Base-by-base conservation (phyloP, 805 yeast genomes). In the Ogataea salicorniae region DNA sequence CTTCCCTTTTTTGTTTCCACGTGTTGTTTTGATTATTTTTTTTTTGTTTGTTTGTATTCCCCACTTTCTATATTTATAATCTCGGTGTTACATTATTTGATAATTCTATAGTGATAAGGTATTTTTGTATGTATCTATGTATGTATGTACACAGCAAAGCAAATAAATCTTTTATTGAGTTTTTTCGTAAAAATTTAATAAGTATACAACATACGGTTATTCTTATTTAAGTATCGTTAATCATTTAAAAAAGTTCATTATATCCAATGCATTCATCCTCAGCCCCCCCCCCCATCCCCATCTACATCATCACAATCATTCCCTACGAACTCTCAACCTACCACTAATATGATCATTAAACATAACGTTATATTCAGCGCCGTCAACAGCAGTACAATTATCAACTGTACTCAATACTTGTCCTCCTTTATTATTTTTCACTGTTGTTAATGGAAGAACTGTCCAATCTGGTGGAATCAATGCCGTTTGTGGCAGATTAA, bases 391-490 rank as follows among this genome's bases (percentile, higher is more conserved):
- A 13, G 37, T 23, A 13, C 45, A 38, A 14, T 37, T 43, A 16
- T 22, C 5, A 39, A n/a, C 35, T 22, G 13, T 17, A 41, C 37
- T 17, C 36, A 31, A 34, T 22, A 22, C 18, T 15, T 6, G n/a
- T 38, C 20, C 34, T 8, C 7, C n/a, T 9, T 34, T 18, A 14
- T n/a, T 22, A 33, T 16, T 8, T 20, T 3, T 20, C 34, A 23
- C 13, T 8, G 38, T n/a, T 38, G 37, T 39, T 34, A 59, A 44
- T 4, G 66, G 68, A 14, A 63, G 45, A 1, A 63, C 29, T 0
- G 58, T 52, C 68, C 69, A 64, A 23, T 60, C 69, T 15, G 63
- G 66, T 5, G 69, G 68, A n/a, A 62, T 50, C 14, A 54, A 18
- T n/a, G 62, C 48, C 39, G 56, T 56, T 15, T 46, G 41, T n/a